Evolutionary conservation across 2,329 filamentous ascomycete species (phyloP).

Genomic region (Zymoseptoria passerinii): DNA sequence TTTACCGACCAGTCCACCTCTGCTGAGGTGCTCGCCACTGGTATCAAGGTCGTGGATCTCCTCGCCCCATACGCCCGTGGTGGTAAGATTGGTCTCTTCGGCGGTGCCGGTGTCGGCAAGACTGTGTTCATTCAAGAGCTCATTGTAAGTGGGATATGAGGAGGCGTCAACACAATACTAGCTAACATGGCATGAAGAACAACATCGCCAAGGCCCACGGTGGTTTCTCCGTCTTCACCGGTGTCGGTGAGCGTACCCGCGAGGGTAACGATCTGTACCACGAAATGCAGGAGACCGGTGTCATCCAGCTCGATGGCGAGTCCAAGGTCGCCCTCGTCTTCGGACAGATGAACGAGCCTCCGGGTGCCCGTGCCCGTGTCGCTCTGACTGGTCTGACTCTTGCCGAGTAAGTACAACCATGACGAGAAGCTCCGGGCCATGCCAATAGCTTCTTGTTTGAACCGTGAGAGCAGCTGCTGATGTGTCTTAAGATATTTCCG

Average conservation of each 20-base stretch:
- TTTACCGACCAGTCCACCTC: conserved; percentile 95
- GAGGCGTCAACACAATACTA: not conserved
- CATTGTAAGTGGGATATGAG: conserved; percentile 54
- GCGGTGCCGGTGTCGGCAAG: conserved; percentile 99
- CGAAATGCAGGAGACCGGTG: conserved; percentile 99
- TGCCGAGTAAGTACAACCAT: conserved; percentile 66
- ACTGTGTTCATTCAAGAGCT: conserved; percentile 99
- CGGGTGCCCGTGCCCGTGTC: conserved; percentile 98
- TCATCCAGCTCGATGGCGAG: conserved; percentile 98
- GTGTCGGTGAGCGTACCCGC: conserved; percentile 99
- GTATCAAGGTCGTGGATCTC: conserved; percentile 99
- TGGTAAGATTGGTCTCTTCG: conserved; percentile 99
- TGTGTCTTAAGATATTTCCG: conserved; percentile 33
- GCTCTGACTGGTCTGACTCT: conserved; percentile 81
- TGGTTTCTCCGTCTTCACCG: conserved; percentile 99
- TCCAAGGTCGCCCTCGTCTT: conserved; percentile 99
- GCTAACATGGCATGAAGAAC: conserved; percentile 53
- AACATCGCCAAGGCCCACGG: conserved; percentile 99
- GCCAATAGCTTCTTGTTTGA: conserved; percentile 47
- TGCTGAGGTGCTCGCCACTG: conserved; percentile 93
- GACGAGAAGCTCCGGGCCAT: conserved; percentile 34
- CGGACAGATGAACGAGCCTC: conserved; percentile 99
- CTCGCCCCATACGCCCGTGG: conserved; percentile 99
- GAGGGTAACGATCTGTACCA: conserved; percentile 99
- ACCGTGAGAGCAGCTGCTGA: not conserved